phyloP scores from a whole-genome alignment of 2,329 filamentous ascomycete genomes.

The Venturiaceae sp. region DNA sequence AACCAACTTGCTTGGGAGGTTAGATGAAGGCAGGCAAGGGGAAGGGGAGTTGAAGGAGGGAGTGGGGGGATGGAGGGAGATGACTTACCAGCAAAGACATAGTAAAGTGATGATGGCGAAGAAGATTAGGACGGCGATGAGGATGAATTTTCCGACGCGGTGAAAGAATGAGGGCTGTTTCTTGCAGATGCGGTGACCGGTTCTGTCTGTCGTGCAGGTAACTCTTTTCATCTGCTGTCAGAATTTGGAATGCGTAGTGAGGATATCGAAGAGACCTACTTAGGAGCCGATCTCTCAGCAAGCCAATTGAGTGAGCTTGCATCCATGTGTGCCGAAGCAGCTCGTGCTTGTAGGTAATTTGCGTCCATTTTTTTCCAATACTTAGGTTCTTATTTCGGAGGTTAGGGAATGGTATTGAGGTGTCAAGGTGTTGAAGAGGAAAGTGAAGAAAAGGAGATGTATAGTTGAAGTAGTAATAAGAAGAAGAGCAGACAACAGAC shows the following conservation, averaged over 20 bases:
- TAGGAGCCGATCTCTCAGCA: neutral
- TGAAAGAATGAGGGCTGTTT: conserved; percentile 3
- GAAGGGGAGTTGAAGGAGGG: neutral
- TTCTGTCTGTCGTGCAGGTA: neutral
- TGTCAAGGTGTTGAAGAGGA: neutral
- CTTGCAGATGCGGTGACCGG: neutral
- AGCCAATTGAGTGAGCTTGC: neutral
- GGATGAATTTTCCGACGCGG: conserved; percentile 5
- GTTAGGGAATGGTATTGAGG: neutral
- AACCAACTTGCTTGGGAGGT: neutral
- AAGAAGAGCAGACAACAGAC: no score
- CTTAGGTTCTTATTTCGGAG: neutral
- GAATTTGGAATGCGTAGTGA: neutral
- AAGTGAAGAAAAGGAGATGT: no score
- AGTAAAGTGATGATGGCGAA: neutral
- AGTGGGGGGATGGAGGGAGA: neutral
- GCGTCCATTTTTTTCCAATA: neutral
- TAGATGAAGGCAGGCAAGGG: neutral
- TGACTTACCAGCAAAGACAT: neutral
- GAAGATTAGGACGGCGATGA: conserved; percentile 6
- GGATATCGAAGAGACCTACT: neutral
- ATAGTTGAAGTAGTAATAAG: no score
- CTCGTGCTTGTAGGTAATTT: neutral
- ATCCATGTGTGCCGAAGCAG: neutral
- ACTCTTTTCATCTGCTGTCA: neutral